Base-by-base conservation (phyloP, 805 yeast genomes). In the Suhomyces emberorum region DNA sequence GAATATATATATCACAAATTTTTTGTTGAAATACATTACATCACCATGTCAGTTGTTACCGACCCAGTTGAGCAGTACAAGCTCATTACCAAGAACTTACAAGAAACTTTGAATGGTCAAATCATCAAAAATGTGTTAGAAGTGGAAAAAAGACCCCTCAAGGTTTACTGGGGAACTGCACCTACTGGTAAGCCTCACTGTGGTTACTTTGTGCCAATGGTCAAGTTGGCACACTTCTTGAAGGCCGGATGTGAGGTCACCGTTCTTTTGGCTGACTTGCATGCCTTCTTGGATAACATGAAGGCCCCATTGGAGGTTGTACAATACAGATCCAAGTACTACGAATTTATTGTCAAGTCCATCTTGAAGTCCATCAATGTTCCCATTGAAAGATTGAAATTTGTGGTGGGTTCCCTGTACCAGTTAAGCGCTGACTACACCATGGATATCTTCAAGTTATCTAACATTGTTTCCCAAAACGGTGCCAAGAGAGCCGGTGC, bases 401-500 rank as follows among this genome's bases (percentile, higher is more conserved):
- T 93, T 57, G 85, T 83, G 22, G 72, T 78, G 22, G 99, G 99
- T 27, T 84, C 95, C 5, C 78, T 86, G n/a, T 93, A 88, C 71
- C 98, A 93, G 67, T 69, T 81, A 38, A 62, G 74, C 16, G 72
- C 81, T 6, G 79, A 84, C 24, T 93, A 86, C 69, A 84, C 95
- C 7, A 59, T 93, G 80, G 99, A 93, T 55, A 65, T 93, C 28
- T 93, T 89, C 77, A 81, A 79, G 61, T 62, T 93, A 55, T 75
- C 95, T 31, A 93, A 91, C 61, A 60, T 69, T 30, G 96, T 88
- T 19, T 81, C 95, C 16, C 96, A 87, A 66, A 89, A 91, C 59
- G 98, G 89, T 59, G 96, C 98, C 42, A 87, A 87, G 69, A 81
- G 98, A 63, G 99, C 99, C 2, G 99, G 99, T 61, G 98, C 99